Conservation (phyloP, 2,329 filamentous ascomycete species). For the Hypoxylon sp. region DNA sequence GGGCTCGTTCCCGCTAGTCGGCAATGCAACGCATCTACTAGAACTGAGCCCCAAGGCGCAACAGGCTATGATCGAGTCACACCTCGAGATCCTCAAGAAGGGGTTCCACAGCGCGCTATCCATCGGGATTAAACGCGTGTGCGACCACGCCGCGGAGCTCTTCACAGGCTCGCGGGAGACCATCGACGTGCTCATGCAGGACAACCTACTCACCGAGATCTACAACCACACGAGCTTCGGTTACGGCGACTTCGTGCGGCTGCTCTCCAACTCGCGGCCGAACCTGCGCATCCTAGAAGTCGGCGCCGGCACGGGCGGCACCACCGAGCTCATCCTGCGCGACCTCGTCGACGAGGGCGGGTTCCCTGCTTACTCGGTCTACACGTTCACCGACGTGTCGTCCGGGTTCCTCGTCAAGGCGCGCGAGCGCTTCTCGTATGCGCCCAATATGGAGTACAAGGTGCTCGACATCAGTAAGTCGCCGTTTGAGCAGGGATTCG, state of each 20-base stretch:
- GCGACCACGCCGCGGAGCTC: constrained; percentile 41
- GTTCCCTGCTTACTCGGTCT: constrained; percentile 43
- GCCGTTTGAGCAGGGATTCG: constrained; percentile 53
- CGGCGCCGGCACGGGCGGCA: constrained; percentile 50
- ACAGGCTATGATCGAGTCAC: constrained; percentile 31
- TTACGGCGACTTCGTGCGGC: constrained; percentile 44
- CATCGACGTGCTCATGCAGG: constrained; percentile 53
- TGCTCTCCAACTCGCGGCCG: constrained; percentile 33
- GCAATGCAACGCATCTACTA: constrained; percentile 23
- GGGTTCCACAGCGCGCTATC: constrained; percentile 40
- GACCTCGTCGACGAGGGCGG: constrained; percentile 43
- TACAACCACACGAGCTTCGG: constrained; percentile 49
- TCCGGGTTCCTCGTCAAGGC: constrained; percentile 51
- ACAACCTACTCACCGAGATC: constrained; percentile 52
- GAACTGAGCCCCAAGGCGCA: constrained; percentile 19
- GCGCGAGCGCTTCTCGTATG: constrained; percentile 46
- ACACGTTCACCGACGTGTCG: constrained; percentile 51
- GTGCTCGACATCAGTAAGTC: constrained; percentile 53
- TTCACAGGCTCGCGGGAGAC: constrained; percentile 49
- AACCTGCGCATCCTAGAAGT: constrained; percentile 47
- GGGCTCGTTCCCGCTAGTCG: constrained; percentile 37
- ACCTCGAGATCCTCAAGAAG: constrained; percentile 41
- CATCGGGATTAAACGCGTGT: constrained; percentile 43
- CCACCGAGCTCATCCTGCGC: constrained; percentile 48
- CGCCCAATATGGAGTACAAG: constrained; percentile 49